Evolutionary conservation across 1,139 yeast genomes (phyloP), one percentile per base, ranked within the genome.

Genomic region (Debaryomyces robertsiae): DNA sequence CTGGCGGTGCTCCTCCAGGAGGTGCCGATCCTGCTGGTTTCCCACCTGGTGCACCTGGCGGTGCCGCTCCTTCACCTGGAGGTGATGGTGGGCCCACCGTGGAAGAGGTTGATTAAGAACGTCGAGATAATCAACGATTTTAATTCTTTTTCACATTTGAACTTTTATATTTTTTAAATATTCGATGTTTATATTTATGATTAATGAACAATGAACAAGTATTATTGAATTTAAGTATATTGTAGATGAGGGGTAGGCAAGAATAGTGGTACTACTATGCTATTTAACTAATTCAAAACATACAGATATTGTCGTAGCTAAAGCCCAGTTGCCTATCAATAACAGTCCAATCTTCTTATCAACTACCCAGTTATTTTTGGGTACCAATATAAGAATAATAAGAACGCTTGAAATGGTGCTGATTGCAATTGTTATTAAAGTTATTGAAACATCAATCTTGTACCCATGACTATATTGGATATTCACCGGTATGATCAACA

Each of bases 301-400:
- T 15, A 69, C 46, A 54, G 79, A 76, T 2, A 74, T 44, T 2
- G 55, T 30, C 1, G 81, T 78, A 0, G 79, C 77, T 3, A 71
- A 25, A 3, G 67, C 43, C 93, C 93, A 86, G 28, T 81, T 65
- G 1, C 63, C 48, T 17, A 87, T 69, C 50, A 82, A 71, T 1
- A 67, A 54, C 6, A 56, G 37, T 0, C 95, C 95, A 17, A 84
- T 73, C 33, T 61, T 61, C 42, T 74, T 65, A 43, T 84, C 81
- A 61, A 89, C 70, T 46, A 63, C 63, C 95, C 95, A 89, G 7
- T 68, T 61, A 52, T 84, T 83, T 24, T 70, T 47, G 0, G 93
- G 90, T 5, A 88, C 79, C 9, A 73, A 60, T 2, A 79, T 44
- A 11, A 81, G 57, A 39, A 87, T 63, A 28, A 82, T 63, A 1